These are phyloP conservation scores for Balansia obtecta DNA, from an alignment of 2,329 filamentous ascomycete genomes.

Conservation along the genomic window DNA sequence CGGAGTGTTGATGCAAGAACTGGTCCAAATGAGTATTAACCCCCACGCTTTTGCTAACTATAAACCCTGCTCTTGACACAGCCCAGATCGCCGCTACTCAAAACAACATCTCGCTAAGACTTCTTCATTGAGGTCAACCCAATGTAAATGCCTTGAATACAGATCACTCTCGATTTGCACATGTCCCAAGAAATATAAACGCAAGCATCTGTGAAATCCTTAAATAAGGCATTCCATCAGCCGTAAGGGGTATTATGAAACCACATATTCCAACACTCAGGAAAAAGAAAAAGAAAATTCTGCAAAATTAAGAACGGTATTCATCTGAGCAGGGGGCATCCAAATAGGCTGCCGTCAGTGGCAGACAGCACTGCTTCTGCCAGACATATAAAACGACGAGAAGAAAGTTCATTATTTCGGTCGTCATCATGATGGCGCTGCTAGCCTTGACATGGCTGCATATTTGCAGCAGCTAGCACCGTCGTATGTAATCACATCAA, in stretches of 20 bases:
- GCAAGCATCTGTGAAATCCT: not conserved
- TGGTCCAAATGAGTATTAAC: no score
- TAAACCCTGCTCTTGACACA: no score
- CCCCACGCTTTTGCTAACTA: no score
- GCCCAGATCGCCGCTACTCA: no score
- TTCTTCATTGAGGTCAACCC: no score
- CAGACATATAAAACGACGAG: no score
- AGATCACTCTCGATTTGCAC: not conserved
- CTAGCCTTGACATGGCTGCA: not conserved
- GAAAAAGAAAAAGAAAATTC: not conserved
- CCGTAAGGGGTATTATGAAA: not conserved
- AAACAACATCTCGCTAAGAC: no score
- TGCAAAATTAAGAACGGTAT: not conserved
- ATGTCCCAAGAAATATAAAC: not conserved
- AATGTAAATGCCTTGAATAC: no score
- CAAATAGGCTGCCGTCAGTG: not conserved
- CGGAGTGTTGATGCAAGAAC: no score
- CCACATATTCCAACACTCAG: not conserved
- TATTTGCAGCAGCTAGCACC: not conserved
- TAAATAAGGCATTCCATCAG: not conserved
- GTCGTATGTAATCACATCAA: conserved; percentile 15
- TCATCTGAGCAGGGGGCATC: not conserved
- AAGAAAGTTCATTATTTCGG: no score
- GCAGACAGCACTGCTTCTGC: not conserved
- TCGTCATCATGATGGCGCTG: not conserved